phyloP scores from a whole-genome alignment of 177 flowering plant species.

The Vitis hybrid region DNA sequence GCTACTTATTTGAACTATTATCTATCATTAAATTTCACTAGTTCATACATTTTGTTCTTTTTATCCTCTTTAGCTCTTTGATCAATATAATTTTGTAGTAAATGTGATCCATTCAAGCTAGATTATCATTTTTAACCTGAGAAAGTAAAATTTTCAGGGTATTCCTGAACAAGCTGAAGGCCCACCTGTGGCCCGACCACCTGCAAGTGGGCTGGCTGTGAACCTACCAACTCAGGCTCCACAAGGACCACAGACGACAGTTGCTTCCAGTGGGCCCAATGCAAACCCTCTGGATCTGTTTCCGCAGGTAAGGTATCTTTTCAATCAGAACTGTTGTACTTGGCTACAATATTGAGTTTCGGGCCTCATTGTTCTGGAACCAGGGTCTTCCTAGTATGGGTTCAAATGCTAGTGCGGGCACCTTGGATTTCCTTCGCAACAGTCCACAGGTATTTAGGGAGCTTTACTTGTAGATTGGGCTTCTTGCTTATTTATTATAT shows the following conservation, averaged over 20 bases:
- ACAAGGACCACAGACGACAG: constrained; percentile 21
- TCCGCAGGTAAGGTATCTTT: constrained; percentile 43
- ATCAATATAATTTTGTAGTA: not conserved
- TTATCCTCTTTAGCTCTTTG: not conserved
- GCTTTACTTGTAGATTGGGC: not conserved
- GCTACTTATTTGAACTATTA: too few species aligned
- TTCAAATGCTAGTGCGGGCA: constrained; percentile 44
- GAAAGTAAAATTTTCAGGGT: constrained; percentile 33
- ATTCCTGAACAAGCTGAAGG: constrained; percentile 63
- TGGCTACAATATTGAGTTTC: not conserved
- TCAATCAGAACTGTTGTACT: not conserved
- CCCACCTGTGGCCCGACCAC: constrained; percentile 40
- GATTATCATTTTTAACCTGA: not conserved
- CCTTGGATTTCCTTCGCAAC: constrained; percentile 59
- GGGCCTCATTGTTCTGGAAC: constrained; percentile 2
- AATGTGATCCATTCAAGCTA: not conserved
- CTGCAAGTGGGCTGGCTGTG: constrained; percentile 37
- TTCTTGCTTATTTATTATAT: not conserved
- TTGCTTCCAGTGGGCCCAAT: constrained; percentile 49
- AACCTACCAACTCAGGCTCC: constrained; percentile 39
- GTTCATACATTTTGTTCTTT: too few species aligned
- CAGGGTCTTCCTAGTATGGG: constrained; percentile 59
- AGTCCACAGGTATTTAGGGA: constrained; percentile 50
- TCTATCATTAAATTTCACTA: too few species aligned
- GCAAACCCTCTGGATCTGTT: constrained; percentile 62